These are phyloP conservation scores for Phylloporus arenicola DNA, from an alignment of 768 basidiomycete genomes.

Conservation along the genomic window DNA sequence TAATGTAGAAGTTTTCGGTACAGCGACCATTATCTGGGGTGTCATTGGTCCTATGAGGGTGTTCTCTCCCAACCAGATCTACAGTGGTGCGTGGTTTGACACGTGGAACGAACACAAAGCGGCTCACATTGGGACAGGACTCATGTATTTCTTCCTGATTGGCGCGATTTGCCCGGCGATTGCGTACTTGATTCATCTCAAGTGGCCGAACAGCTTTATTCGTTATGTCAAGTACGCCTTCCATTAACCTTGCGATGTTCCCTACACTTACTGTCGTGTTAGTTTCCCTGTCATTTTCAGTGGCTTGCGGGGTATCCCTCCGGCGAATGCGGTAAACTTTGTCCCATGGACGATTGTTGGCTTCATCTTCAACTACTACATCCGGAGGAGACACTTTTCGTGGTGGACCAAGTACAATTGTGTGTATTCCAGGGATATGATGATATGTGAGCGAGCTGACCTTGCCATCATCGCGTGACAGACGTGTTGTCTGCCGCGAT, in stretches of 20 bases:
- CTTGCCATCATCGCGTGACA: conserved; percentile 7
- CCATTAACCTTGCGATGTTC: conserved; percentile 49
- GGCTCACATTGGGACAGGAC: conserved; percentile 17
- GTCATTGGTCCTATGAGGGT: conserved; percentile 70
- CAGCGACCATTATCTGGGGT: conserved; percentile 77
- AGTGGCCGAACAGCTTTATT: conserved; percentile 58
- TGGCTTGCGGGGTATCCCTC: conserved; percentile 57
- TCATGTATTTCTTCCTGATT: conserved; percentile 75
- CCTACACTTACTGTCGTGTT: conserved; percentile 27
- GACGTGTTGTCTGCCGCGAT: conserved; percentile 68
- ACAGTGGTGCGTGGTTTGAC: conserved; percentile 39
- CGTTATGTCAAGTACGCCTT: conserved; percentile 57
- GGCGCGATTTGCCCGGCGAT: conserved; percentile 58
- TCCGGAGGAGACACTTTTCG: conserved; percentile 55
- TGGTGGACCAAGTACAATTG: conserved; percentile 62
- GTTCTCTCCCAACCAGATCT: conserved; percentile 64
- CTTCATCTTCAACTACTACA: conserved; percentile 59
- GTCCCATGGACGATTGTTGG: conserved; percentile 63
- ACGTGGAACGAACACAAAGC: neutral
- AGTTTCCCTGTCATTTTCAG: conserved; percentile 48
- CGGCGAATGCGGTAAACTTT: conserved; percentile 61
- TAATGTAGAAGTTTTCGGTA: conserved; percentile 65
- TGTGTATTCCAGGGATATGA: conserved; percentile 8
- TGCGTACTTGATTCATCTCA: conserved; percentile 48
- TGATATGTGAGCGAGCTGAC: conserved; percentile 12